A percentile compares a stretch with the other conserved stretches of the same genome.
Conservation (phyloP, 2,329 filamentous ascomycete species). For the Diaporthe destruens region DNA sequence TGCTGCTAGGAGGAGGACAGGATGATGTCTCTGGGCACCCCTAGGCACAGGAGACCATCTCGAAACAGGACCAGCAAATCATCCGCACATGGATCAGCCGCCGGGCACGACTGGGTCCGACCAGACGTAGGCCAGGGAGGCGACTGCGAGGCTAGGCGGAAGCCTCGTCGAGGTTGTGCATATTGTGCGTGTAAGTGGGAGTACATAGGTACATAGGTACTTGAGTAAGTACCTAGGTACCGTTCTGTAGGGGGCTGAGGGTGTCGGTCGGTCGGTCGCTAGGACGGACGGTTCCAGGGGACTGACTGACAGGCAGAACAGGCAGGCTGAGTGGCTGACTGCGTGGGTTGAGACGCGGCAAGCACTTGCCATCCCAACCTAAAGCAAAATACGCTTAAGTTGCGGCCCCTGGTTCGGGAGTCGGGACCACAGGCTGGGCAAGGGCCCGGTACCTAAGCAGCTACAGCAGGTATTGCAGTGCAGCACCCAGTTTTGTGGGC, state of each 20-base stretch:
- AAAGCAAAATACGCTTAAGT: constrained; percentile 33
- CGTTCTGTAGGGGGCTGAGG: neutral
- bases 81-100: constrained; percentile 51
- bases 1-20: constrained; percentile 15
- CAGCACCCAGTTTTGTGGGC: neutral
- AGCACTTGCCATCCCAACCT: constrained; percentile 39
- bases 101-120: constrained; percentile 41
- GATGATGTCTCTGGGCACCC: constrained; percentile 42
- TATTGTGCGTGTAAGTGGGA: neutral
- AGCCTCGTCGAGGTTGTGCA: constrained; percentile 13
- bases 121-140: constrained; percentile 29
- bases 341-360: constrained; percentile 21
- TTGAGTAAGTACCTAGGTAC: neutral
- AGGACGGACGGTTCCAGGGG: neutral
- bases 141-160: constrained; percentile 23
- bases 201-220: neutral
- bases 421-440: constrained; percentile 26
- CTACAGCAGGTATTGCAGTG: no score
- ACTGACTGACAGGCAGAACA: no score
- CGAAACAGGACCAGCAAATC: constrained; percentile 57
- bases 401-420: constrained; percentile 18
- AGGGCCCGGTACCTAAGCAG: neutral
- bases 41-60: constrained; percentile 53
- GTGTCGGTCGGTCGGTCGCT: neutral
- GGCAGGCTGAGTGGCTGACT: no score